A percentile compares a stretch with the other conserved stretches of the same genome.
Conservation (phyloP, 345 rosid genomes). For the Litchi chinensis region DNA sequence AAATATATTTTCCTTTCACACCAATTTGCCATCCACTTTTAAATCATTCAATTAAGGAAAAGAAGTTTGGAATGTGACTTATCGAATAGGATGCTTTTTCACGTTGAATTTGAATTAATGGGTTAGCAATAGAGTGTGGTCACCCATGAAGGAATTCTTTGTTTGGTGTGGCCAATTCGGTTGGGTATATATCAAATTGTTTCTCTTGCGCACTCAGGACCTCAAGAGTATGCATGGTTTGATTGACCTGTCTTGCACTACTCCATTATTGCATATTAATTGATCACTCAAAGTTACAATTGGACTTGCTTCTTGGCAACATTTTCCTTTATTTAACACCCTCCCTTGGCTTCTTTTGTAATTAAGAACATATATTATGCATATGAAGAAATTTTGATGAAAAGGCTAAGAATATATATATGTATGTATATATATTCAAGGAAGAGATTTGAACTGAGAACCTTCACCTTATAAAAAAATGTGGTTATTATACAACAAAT, state of each 20-base stretch:
- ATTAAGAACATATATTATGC: neutral
- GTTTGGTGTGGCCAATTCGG: neutral
- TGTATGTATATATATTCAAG: too few relatives aligned
- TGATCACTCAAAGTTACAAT: neutral
- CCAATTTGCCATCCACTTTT: neutral
- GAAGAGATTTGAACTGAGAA: too few relatives aligned
- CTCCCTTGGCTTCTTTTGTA: neutral
- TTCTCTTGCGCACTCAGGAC: constrained; percentile 8
- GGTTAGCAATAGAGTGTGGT: too few relatives aligned
- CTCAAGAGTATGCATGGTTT: neutral
- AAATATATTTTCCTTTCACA: neutral
- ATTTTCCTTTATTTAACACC: neutral
- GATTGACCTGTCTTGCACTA: too few relatives aligned
- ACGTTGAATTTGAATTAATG: too few relatives aligned
- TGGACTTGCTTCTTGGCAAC: constrained; percentile 14
- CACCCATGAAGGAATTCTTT: neutral
- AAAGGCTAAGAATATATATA: too few relatives aligned
- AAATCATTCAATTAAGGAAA: neutral
- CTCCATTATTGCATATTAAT: neutral
- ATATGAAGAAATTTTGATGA: neutral
- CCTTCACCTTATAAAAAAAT: too few relatives aligned
- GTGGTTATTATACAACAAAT: too few relatives aligned
- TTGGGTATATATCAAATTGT: neutral
- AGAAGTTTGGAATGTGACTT: neutral
- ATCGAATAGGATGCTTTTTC: neutral